Percentiles rank a stretch among this genome's conserved stretches.
These are phyloP conservation scores for Dothideomycetes sp. DNA, from an alignment of 2,329 filamentous ascomycete genomes.

Conservation along the genomic window DNA sequence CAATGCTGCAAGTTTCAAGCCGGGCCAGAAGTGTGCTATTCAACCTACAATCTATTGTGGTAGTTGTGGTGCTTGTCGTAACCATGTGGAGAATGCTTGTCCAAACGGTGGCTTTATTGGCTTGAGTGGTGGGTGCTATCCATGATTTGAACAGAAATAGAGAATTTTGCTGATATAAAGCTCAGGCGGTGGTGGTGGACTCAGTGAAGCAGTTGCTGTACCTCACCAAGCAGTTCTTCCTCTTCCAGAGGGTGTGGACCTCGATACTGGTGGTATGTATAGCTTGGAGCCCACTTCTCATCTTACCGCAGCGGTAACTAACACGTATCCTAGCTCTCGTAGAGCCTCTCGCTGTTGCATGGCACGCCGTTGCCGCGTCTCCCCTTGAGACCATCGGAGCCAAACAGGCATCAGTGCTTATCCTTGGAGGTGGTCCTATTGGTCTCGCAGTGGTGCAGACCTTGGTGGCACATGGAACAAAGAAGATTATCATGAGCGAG, in stretches of 20 bases:
- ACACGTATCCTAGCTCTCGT: slow-evolving; percentile 40
- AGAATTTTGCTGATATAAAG: not conserved
- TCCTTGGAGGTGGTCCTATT: slow-evolving; percentile 50
- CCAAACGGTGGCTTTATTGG: slow-evolving; percentile 41
- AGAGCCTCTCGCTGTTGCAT: slow-evolving; percentile 55
- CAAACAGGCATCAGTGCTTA: slow-evolving; percentile 1
- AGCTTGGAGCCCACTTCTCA: not conserved
- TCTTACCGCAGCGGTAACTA: not conserved
- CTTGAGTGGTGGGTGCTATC: slow-evolving; percentile 10
- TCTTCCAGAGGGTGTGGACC: slow-evolving; percentile 43
- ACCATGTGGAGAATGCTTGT: slow-evolving; percentile 49
- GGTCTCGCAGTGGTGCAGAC: slow-evolving; percentile 52
- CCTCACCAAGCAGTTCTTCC: slow-evolving; percentile 39
- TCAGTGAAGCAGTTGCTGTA: slow-evolving; percentile 47
- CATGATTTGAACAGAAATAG: not conserved
- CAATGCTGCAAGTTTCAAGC: slow-evolving; percentile 35
- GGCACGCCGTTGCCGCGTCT: slow-evolving; percentile 50
- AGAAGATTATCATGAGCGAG: slow-evolving; percentile 50
- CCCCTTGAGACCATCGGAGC: slow-evolving; percentile 28
- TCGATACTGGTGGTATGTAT: slow-evolving; percentile 36
- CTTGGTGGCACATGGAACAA: slow-evolving; percentile 45
- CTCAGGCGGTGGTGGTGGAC: slow-evolving; percentile 35
- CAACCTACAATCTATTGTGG: slow-evolving; percentile 50
- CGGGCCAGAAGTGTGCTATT: slow-evolving; percentile 50
- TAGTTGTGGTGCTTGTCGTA: slow-evolving; percentile 46